Base-by-base conservation (phyloP, 495 filamentous ascomycete genomes). In the Apiosordaria backusii region DNA sequence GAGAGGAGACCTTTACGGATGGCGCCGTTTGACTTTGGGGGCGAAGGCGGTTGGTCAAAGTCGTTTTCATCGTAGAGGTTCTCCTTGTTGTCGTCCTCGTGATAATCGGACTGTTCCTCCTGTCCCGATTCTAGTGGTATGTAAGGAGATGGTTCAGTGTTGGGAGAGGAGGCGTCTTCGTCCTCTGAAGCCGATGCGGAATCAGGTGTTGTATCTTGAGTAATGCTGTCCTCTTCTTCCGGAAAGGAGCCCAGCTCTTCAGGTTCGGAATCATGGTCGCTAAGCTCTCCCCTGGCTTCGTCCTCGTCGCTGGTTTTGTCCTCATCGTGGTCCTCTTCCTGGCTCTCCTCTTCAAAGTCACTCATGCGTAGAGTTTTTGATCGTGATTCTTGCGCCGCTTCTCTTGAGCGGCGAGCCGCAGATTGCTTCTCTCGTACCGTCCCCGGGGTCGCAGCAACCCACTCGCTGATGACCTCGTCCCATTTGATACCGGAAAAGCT, bases 401-500 rank as follows among this genome's bases (percentile, higher is more conserved):
- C 35, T 18, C 45, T 23, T n/a, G n/a, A n/a, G n/a, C n/a, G n/a
- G n/a, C n/a, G n/a, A n/a, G n/a, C 3, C 13, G 59, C 26, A 29
- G 23, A 54, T 9, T 35, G 19, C 22, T 5, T 13, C 52, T 6
- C 22, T 18, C n/a, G 3, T 15, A 63, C 67, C 3, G 55, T 67
- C 35, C 23, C 65, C 7, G 68, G 68, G 22, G 68, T 66, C 1
- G 61, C 66, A 23, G 68, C 78, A 19, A 84, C 78, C 83, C 83
- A 85, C 75, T 85, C 83, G 61, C 82, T 77, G 68, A 85, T 84
- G 24, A 78, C 82, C 65, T 83, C 82, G 64, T 85, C 83, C 82
- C 82, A 85, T 5, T 76, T 72, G 63, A 79, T 81, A 18, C 79
- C 76, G 7, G 74, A 70, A 57, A 79, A 76, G 3, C 60, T 54